These are phyloP conservation scores for Urtica urens DNA, from an alignment of 306 rosid genomes.

Conservation along the genomic window DNA sequence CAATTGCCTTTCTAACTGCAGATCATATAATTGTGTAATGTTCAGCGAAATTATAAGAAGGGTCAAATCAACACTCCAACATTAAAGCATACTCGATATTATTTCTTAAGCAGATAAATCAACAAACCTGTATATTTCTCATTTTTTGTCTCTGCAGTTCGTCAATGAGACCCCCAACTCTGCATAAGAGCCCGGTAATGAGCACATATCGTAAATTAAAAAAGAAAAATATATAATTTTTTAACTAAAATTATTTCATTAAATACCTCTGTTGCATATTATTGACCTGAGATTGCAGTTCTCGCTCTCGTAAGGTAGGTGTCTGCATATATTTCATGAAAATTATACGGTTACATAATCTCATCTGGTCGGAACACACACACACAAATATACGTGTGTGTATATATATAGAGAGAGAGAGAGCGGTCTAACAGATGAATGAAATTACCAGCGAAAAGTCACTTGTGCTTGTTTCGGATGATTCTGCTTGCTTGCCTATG, in stretches of 20 bases:
- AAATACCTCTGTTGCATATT: slow-evolving; percentile 73
- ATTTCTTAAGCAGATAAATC: background rate
- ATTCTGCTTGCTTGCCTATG: slow-evolving; percentile 58
- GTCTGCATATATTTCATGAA: slow-evolving; percentile 35
- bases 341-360: no score
- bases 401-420: no score
- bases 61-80: background rate
- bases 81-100: background rate
- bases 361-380: no score
- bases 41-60: background rate
- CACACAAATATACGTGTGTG: no score
- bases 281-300: slow-evolving; percentile 46
- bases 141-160: slow-evolving; percentile 71
- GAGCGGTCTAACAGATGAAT: no score
- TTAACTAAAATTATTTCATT: slow-evolving; percentile 19
- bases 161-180: slow-evolving; percentile 55
- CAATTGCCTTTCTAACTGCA: slow-evolving; percentile 42
- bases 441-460: slow-evolving; percentile 59
- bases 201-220: slow-evolving; percentile 14
- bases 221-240: slow-evolving; percentile 1
- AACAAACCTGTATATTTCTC: slow-evolving; percentile 71
- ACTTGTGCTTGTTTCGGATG: slow-evolving; percentile 35
- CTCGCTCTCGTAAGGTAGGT: slow-evolving; percentile 55
- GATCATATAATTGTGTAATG: background rate
- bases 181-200: slow-evolving; percentile 27